Evolutionary conservation across 345 rosid species (phyloP).

Genomic region (Boechera retrofracta): DNA sequence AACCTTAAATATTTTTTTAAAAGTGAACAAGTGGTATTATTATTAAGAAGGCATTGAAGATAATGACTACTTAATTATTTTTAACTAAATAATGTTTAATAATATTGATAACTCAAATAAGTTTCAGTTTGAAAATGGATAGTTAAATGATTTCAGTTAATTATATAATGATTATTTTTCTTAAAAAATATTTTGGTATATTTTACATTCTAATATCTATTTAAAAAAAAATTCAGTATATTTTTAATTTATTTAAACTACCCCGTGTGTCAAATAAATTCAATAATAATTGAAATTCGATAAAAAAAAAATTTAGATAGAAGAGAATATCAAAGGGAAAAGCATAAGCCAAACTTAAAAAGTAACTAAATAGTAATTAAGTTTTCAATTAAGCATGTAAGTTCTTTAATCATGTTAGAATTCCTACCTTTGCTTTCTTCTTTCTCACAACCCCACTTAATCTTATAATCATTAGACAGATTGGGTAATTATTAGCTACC

Average conservation of each 20-base stretch:
- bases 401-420: slow-evolving; percentile 34
- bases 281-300: neutral
- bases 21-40: too few relatives aligned
- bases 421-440: slow-evolving; percentile 35
- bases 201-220: too few relatives aligned
- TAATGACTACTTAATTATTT: too few relatives aligned
- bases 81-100: too few relatives aligned
- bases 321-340: neutral
- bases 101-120: too few relatives aligned
- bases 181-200: neutral
- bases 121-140: too few relatives aligned
- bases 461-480: slow-evolving; percentile 44
- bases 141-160: too few relatives aligned
- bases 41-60: too few relatives aligned
- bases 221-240: too few relatives aligned
- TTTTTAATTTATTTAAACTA: neutral
- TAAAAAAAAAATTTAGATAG: neutral
- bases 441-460: slow-evolving; percentile 47
- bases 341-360: neutral
- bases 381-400: slow-evolving; percentile 21
- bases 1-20: too few relatives aligned
- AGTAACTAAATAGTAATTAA: neutral
- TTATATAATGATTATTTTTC: too few relatives aligned
- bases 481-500: slow-evolving; percentile 47
- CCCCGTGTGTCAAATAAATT: neutral